These are phyloP conservation scores for Tetradesmus lagerheimii DNA, from an alignment of 139 green algal species.

Conservation along the genomic window DNA sequence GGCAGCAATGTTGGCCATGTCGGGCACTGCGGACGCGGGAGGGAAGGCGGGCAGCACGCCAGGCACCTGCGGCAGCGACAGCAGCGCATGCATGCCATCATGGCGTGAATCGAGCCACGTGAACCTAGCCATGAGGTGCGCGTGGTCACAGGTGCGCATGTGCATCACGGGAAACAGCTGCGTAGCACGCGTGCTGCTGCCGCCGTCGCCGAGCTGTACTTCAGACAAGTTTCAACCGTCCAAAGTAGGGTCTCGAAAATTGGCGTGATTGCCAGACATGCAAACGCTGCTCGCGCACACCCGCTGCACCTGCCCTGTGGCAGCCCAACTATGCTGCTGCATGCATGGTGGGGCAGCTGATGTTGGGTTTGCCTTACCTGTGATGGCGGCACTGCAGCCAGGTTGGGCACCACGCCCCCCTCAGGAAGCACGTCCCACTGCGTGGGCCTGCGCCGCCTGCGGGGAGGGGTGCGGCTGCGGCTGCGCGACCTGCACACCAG, in stretches of 20 bases:
- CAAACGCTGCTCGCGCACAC: too few relatives aligned
- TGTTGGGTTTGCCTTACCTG: background rate
- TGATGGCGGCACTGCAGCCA: constrained; percentile 21
- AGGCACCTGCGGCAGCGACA: constrained; percentile 22
- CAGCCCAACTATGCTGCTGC: background rate
- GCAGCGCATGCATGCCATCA: background rate
- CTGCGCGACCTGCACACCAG: constrained; percentile 17
- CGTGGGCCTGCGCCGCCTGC: constrained; percentile 30
- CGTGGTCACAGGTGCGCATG: too few relatives aligned
- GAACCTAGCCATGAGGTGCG: too few relatives aligned
- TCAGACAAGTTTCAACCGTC: too few relatives aligned
- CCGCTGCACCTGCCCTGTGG: background rate
- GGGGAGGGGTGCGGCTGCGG: constrained; percentile 35
- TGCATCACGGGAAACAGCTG: too few relatives aligned
- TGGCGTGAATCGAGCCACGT: too few relatives aligned
- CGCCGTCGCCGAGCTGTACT: too few relatives aligned
- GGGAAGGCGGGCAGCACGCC: constrained; percentile 12
- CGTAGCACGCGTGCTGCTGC: too few relatives aligned
- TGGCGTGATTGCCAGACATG: too few relatives aligned
- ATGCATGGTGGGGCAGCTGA: background rate
- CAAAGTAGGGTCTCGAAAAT: too few relatives aligned
- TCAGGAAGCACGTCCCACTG: constrained; percentile 49
- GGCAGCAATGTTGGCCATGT: constrained; percentile 20
- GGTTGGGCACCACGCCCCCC: constrained; percentile 27
- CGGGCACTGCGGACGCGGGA: background rate